These are phyloP conservation scores for Hysterangium stoloniferum DNA, from an alignment of 768 basidiomycete species.

Conservation along the genomic window DNA sequence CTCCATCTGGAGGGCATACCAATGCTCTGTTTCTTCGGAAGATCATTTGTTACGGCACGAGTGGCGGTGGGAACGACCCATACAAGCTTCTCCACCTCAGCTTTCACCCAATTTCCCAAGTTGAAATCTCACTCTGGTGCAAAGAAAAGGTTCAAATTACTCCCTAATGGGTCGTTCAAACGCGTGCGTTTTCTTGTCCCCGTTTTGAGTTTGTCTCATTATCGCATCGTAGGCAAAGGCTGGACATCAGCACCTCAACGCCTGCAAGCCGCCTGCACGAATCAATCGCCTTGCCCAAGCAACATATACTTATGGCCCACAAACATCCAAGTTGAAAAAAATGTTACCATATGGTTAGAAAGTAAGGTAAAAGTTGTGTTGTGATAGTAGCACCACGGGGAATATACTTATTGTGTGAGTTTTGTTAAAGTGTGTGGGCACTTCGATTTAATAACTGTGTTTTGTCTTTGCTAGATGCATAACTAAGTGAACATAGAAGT, in stretches of 20 bases:
- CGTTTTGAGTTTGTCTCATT: background rate
- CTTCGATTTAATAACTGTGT: too few species aligned
- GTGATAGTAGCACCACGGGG: background rate
- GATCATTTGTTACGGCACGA: too few species aligned
- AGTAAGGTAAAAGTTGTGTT: constrained; percentile 1
- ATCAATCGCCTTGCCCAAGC: constrained; percentile 62
- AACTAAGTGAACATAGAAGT: too few species aligned
- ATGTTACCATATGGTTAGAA: constrained; percentile 65
- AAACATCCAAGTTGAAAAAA: constrained; percentile 62
- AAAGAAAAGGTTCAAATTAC: constrained; percentile 72
- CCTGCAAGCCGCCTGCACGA: constrained; percentile 52
- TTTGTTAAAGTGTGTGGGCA: too few species aligned
- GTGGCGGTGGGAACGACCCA: too few species aligned
- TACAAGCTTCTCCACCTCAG: constrained; percentile 52
- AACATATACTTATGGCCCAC: constrained; percentile 55
- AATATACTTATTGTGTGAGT: background rate
- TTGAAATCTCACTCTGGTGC: constrained; percentile 74
- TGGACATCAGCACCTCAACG: constrained; percentile 67
- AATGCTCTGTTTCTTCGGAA: too few species aligned
- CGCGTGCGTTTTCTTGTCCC: constrained; percentile 40
- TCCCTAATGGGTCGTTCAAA: constrained; percentile 67
- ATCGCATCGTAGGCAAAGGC: constrained; percentile 48
- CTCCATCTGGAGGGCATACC: too few species aligned
- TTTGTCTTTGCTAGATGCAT: too few species aligned
- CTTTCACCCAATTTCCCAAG: constrained; percentile 55